These are phyloP conservation scores for Clarireedia sp. DNA, from an alignment of 2,329 filamentous ascomycete species.

Conservation along the genomic window DNA sequence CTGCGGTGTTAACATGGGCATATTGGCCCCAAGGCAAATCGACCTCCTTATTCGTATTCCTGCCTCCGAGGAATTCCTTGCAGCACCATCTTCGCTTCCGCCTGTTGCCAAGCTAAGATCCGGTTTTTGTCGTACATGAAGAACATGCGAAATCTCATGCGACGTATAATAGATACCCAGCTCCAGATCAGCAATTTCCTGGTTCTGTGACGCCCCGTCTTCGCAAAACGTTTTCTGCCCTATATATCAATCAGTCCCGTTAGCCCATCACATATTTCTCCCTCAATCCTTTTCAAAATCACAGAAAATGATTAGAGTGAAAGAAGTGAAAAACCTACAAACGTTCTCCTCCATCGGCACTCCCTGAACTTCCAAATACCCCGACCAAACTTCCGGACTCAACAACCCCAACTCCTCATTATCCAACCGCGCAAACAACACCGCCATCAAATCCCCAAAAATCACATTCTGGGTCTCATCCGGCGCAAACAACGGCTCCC, in stretches of 20 bases:
- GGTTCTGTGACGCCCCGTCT: slow-evolving; percentile 12
- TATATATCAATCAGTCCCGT: slow-evolving; percentile 1
- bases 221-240: slow-evolving; percentile 17
- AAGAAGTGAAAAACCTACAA: slow-evolving; percentile 14
- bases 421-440: slow-evolving; percentile 21
- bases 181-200: slow-evolving; percentile 22
- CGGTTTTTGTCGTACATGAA: background rate
- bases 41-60: slow-evolving; percentile 13
- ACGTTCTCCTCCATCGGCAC: slow-evolving; percentile 15
- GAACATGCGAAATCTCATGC: slow-evolving; percentile 16
- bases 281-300: background rate
- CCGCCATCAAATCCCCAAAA: slow-evolving; percentile 22
- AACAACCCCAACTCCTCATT: slow-evolving; percentile 18
- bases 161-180: slow-evolving; percentile 18
- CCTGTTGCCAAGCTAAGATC: background rate
- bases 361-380: slow-evolving; percentile 20
- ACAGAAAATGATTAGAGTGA: background rate
- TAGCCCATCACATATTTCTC: background rate
- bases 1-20: slow-evolving; percentile 46
- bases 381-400: slow-evolving; percentile 19
- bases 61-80: background rate
- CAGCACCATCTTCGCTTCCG: background rate
- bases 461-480: slow-evolving; percentile 16
- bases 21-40: slow-evolving; percentile 19
- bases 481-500: slow-evolving; percentile 19